Evolutionary conservation across 2,329 filamentous ascomycete genomes (phyloP).

Genomic region (Hymenoscyphus albidus): DNA sequence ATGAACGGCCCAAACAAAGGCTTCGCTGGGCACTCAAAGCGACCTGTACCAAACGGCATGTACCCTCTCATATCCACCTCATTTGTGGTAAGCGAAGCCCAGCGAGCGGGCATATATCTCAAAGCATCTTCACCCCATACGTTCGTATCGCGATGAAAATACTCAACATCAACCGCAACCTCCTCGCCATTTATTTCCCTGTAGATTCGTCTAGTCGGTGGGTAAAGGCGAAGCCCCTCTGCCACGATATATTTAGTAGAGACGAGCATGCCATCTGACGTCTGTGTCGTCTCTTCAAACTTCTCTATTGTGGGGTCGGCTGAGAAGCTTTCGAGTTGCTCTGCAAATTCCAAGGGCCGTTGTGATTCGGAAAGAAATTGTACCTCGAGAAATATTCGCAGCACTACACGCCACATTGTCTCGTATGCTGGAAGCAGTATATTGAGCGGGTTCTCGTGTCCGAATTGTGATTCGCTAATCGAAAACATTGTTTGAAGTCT

Average conservation of each 20-base stretch:
- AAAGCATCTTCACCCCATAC: conserved; percentile 17
- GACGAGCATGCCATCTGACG: neutral
- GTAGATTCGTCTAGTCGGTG: conserved; percentile 20
- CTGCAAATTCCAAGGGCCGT: neutral
- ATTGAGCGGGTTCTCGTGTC: conserved; percentile 15
- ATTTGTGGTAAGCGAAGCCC: neutral
- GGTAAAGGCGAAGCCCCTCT: conserved; percentile 22
- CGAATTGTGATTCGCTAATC: neutral
- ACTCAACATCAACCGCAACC: conserved; percentile 17
- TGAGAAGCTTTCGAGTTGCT: neutral
- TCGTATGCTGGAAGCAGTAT: conserved; percentile 20
- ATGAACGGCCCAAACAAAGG: conserved; percentile 18
- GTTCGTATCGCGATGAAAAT: conserved; percentile 15
- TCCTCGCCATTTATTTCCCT: neutral
- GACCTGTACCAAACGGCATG: conserved; percentile 18
- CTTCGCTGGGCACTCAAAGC: conserved; percentile 18
- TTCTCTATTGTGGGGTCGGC: neutral
- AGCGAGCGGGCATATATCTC: conserved; percentile 27
- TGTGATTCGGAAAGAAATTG: conserved; percentile 7
- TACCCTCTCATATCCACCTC: conserved; percentile 1
- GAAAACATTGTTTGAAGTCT: neutral
- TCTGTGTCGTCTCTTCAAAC: neutral
- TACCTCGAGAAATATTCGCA: conserved; percentile 19
- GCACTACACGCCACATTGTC: conserved; percentile 15
- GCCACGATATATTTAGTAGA: conserved; percentile 13